These are phyloP conservation scores for Suillus discolor DNA, from an alignment of 768 basidiomycete species.

Conservation along the genomic window DNA sequence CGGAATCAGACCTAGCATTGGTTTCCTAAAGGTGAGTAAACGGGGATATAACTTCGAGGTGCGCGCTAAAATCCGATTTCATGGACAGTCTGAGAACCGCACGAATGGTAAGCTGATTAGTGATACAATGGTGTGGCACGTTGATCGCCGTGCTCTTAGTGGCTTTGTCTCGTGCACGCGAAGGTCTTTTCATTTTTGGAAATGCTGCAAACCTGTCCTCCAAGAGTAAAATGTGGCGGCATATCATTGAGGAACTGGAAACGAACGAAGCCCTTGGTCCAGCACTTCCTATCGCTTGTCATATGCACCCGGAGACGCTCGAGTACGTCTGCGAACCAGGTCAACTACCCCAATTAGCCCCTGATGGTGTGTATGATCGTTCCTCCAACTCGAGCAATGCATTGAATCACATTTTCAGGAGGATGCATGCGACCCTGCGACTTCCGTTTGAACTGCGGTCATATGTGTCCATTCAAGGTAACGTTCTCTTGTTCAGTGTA, in stretches of 20 bases:
- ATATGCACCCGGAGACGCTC: conserved; percentile 49
- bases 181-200: conserved; percentile 75
- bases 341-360: conserved; percentile 50
- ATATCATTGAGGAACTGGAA: conserved; percentile 60
- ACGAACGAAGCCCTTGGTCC: conserved; percentile 46
- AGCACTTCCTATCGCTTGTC: conserved; percentile 59
- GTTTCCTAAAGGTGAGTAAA: conserved; percentile 66
- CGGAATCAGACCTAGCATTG: conserved; percentile 47
- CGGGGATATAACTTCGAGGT: not conserved
- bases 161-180: conserved; percentile 71
- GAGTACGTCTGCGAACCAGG: conserved; percentile 52
- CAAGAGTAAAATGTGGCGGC: conserved; percentile 58
- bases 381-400: not conserved
- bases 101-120: conserved; percentile 46
- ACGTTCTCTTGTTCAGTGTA: not conserved
- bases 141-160: conserved; percentile 39
- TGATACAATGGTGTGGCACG: not conserved
- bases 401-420: conserved; percentile 35
- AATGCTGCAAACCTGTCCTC: conserved; percentile 58
- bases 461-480: conserved; percentile 65
- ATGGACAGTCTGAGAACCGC: conserved; percentile 54
- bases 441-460: conserved; percentile 58
- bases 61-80: not conserved
- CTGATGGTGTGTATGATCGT: conserved; percentile 47
- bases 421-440: conserved; percentile 65